Evolutionary conservation across 2,329 filamentous ascomycete genomes (phyloP).

Genomic region (Talaromyces sp.): DNA sequence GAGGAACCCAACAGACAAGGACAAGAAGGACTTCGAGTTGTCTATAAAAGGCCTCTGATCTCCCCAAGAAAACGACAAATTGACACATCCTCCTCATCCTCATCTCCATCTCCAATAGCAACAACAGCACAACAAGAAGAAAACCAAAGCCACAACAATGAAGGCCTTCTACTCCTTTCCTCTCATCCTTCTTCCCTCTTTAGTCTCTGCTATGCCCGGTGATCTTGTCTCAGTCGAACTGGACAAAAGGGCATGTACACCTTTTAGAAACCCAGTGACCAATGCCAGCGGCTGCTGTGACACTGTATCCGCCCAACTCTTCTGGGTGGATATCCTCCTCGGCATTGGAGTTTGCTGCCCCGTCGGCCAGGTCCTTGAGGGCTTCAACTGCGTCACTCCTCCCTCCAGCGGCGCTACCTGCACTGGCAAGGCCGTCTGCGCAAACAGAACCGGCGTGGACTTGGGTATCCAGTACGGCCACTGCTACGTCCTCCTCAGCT

Average conservation of each 20-base stretch:
- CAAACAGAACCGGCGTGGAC: constrained; percentile 5
- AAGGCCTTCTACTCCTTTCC: background rate
- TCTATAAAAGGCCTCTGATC: background rate
- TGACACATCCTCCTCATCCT: background rate
- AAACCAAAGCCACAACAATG: background rate
- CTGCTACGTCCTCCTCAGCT: constrained; percentile 10
- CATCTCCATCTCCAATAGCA: background rate
- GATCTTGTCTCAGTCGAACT: background rate
- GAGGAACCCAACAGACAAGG: background rate
- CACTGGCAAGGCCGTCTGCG: background rate
- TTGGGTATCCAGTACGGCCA: constrained; percentile 9
- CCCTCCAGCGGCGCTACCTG: background rate
- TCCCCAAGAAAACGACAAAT: background rate
- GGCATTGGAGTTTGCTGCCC: constrained; percentile 8
- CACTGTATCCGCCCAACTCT: constrained; percentile 3
- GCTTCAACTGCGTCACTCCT: constrained; percentile 10
- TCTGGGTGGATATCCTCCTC: constrained; percentile 9
- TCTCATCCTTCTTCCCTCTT: constrained; percentile 3
- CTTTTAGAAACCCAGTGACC: constrained; percentile 4
- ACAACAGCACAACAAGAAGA: background rate
- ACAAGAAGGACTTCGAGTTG: background rate
- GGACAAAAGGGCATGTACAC: constrained; percentile 2
- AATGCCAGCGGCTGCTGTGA: constrained; percentile 11
- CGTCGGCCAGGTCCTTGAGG: constrained; percentile 3
- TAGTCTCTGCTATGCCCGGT: constrained; percentile 3